Evolutionary conservation across 148 eudicot genomes (phyloP).

Genomic region (Gaultheria prostrata): DNA sequence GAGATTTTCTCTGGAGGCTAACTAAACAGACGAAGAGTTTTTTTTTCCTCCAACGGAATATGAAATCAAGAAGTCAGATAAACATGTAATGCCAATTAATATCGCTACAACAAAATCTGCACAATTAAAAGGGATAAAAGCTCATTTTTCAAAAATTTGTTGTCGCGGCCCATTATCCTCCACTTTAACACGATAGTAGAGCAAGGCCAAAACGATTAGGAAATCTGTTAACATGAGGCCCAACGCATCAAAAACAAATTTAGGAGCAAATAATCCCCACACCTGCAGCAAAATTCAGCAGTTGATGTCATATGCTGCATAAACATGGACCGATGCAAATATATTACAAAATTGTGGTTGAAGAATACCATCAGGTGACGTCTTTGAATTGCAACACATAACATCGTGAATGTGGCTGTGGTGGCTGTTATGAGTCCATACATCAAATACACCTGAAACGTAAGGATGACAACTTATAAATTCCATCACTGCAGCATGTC

Average conservation of each 20-base stretch:
- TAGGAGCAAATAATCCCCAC: slow-evolving; percentile 98
- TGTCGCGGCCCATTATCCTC: slow-evolving; percentile 17
- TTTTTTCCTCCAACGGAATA: too few relatives aligned
- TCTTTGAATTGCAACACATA: slow-evolving; percentile 85
- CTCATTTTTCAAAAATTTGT: slow-evolving; percentile 2
- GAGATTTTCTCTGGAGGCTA: too few relatives aligned
- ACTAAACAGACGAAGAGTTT: too few relatives aligned
- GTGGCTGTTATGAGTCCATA: slow-evolving; percentile 65
- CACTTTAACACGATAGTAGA: slow-evolving; percentile 50
- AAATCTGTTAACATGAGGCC: slow-evolving; percentile 75
- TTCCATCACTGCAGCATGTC: background rate
- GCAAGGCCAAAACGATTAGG: slow-evolving; percentile 53
- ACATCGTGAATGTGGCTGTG: slow-evolving; percentile 50
- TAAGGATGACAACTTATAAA: background rate
- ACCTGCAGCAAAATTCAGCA: slow-evolving; percentile 55
- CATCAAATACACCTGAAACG: slow-evolving; percentile 69
- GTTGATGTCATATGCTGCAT: background rate
- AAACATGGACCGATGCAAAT: background rate
- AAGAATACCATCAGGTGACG: slow-evolving; percentile 90
- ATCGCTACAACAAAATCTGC: background rate
- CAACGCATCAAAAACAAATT: slow-evolving; percentile 84
- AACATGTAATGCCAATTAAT: background rate
- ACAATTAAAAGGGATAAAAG: background rate
- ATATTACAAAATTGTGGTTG: background rate
- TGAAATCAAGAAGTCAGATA: too few relatives aligned